Evolutionary conservation across 192 early-diverging fungal species (phyloP), one percentile per base, ranked within the genome.

Genomic region (Coemansia sp.): DNA sequence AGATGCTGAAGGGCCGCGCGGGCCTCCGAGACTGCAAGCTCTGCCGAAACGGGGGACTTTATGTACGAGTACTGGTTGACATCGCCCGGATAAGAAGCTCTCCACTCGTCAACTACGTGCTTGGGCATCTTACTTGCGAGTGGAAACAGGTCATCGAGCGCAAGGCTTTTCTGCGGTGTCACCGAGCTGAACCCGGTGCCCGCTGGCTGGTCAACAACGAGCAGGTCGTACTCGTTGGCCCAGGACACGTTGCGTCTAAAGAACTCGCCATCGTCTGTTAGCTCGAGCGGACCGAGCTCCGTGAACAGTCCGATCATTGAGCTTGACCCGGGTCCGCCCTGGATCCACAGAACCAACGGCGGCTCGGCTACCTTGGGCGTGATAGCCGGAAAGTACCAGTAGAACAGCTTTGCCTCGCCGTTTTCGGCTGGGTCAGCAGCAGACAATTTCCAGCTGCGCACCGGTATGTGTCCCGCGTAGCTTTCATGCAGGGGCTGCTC

Each of bases 141-240:
- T 7, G 75, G 75, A 33, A 68, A 82, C 58, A 78, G 45, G 45
- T 82, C 71, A 55, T 77, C 72, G 9, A 82, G 59, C 15, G 79
- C 70, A 43, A 74, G 63, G 13, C 71, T 74, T 7, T 69, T 71
- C 21, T 45, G 43, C 8, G 77, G 77, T 26, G 61, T 43, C 12
- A 84, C 74, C 13, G 76, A 84, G 67, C 75, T 81, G 52, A 82
- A 82, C 21, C 93, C 91, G 12, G 88, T 87, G n/a, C 93, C 93
- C 9, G 89, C 90, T 9, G 93, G 93, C 61, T 91, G 90, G 69
- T 94, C 93, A 35, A 94, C 86, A 39, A 90, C 91, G 15, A 94
- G 72, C 72, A 94, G 66, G 43, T 87, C 86, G 60, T 89, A 90
- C 35, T 90, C 73, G 40, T 87, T 82, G 35, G 85, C 86, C 93